These are phyloP conservation scores for Mesembryanthemum crystallinum DNA, from an alignment of 148 eudicot species.

Conservation along the genomic window DNA sequence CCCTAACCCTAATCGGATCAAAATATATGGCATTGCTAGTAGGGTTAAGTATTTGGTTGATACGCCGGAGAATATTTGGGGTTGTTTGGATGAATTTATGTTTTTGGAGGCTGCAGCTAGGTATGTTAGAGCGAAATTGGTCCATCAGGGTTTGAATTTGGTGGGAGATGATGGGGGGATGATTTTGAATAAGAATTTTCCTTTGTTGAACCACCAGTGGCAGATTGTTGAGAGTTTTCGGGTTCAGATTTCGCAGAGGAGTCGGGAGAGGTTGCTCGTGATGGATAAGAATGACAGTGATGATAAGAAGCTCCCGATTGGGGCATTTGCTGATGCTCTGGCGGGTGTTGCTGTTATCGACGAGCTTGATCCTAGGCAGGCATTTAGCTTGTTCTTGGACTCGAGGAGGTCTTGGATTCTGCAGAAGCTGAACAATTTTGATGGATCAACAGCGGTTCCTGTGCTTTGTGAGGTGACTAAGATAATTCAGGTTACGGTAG, in stretches of 20 bases:
- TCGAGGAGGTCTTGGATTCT: constrained; percentile 73
- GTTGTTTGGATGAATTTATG: constrained; percentile 89
- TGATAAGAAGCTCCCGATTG: constrained; percentile 30
- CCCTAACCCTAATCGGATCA: constrained; percentile 44
- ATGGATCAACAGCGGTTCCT: constrained; percentile 49
- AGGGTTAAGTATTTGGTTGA: constrained; percentile 93
- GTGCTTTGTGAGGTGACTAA: constrained; percentile 73
- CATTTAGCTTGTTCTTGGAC: constrained; percentile 64
- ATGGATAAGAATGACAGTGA: constrained; percentile 40
- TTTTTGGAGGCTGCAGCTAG: constrained; percentile 73
- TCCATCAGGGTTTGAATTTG: constrained; percentile 49
- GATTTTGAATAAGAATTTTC: constrained; percentile 62
- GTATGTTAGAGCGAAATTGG: constrained; percentile 72
- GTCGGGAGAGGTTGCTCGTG: constrained; percentile 70
- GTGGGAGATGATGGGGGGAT: constrained; percentile 42
- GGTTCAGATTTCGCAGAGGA: constrained; percentile 84
- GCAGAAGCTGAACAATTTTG: constrained; percentile 56
- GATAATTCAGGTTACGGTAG: constrained; percentile 87
- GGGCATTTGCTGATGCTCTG: constrained; percentile 75
- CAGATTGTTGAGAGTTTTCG: constrained; percentile 93
- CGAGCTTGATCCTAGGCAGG: constrained; percentile 69
- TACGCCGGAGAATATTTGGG: constrained; percentile 97
- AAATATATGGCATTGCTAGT: constrained; percentile 69
- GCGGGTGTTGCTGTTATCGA: constrained; percentile 81
- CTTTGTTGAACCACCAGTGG: constrained; percentile 89